These are phyloP conservation scores for Penicillium cinerascens DNA, from an alignment of 495 filamentous ascomycete species.

Conservation along the genomic window DNA sequence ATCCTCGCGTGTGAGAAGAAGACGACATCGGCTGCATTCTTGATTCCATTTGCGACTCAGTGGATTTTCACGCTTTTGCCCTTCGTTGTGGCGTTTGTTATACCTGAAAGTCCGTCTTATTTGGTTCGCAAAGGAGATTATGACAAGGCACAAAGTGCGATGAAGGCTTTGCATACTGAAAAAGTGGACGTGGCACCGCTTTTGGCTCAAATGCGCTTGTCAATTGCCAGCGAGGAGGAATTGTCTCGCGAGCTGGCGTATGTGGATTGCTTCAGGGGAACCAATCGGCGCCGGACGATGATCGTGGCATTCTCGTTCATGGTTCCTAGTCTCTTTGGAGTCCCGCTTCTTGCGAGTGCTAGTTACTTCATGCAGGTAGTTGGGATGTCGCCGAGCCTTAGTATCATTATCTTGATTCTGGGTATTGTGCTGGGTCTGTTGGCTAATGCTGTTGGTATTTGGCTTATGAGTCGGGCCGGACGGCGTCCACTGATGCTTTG, in stretches of 20 bases:
- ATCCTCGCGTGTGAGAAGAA: constrained; percentile 25
- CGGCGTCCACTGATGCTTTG: constrained; percentile 20
- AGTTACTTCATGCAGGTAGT: constrained; percentile 37
- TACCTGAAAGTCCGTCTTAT: constrained; percentile 19
- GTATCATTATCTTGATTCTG: constrained; percentile 27
- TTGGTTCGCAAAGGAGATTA: constrained; percentile 10
- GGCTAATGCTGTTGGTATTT: constrained; percentile 26
- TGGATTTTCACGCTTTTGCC: constrained; percentile 25
- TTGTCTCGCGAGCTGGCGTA: constrained; percentile 24
- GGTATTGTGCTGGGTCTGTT: constrained; percentile 27
- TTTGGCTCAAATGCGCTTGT: constrained; percentile 12
- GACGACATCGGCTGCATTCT: constrained; percentile 4
- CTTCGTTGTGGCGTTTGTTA: constrained; percentile 8
- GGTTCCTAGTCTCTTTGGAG: constrained; percentile 27
- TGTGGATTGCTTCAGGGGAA: constrained; percentile 41
- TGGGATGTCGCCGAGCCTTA: constrained; percentile 26
- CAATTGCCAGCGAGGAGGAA: constrained; percentile 21
- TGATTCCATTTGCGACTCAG: constrained; percentile 24
- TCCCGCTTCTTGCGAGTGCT: constrained; percentile 25
- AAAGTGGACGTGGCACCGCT: constrained; percentile 3
- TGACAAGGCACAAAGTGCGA: constrained; percentile 5
- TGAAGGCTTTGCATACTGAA: constrained; percentile 8
- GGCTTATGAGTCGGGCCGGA: constrained; percentile 24
- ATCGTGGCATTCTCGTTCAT: constrained; percentile 42
- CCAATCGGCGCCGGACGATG: constrained; percentile 44